These are phyloP conservation scores for Phylloporus sp. DNA, from an alignment of 768 basidiomycete species.

Conservation along the genomic window DNA sequence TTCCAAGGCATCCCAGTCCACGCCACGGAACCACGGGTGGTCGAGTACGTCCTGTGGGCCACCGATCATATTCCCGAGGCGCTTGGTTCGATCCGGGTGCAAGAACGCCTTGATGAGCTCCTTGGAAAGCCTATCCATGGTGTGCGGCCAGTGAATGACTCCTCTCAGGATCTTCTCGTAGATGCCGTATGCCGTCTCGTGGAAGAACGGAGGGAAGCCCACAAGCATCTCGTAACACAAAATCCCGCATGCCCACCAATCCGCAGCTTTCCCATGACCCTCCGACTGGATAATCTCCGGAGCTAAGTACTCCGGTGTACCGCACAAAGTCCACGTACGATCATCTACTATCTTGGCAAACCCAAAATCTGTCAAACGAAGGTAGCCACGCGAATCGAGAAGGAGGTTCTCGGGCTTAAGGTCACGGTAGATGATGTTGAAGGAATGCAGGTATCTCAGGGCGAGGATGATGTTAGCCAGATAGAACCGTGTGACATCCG, in stretches of 20 bases:
- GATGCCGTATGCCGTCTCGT: slow-evolving; percentile 96
- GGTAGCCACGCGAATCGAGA: slow-evolving; percentile 87
- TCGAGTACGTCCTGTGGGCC: slow-evolving; percentile 88
- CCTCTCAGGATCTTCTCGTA: slow-evolving; percentile 96
- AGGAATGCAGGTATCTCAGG: slow-evolving; percentile 89
- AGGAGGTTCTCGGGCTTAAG: slow-evolving; percentile 99
- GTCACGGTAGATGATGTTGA: slow-evolving; percentile 98
- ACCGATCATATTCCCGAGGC: slow-evolving; percentile 89
- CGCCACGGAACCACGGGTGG: slow-evolving; percentile 94
- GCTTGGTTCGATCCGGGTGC: slow-evolving; percentile 86
- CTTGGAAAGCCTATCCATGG: slow-evolving; percentile 84
- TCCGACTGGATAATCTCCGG: slow-evolving; percentile 98
- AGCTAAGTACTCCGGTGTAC: slow-evolving; percentile 94
- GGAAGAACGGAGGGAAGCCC: slow-evolving; percentile 97
- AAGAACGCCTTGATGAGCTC: slow-evolving; percentile 87
- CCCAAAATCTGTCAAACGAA: slow-evolving; percentile 95
- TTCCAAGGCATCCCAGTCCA: slow-evolving; percentile 88
- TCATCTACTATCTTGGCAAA: slow-evolving; percentile 98
- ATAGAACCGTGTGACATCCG: slow-evolving; percentile 98
- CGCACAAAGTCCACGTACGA: slow-evolving; percentile 96
- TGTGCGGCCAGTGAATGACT: slow-evolving; percentile 85
- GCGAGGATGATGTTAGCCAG: slow-evolving; percentile 94
- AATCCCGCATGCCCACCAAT: slow-evolving; percentile 99
- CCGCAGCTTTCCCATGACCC: slow-evolving; percentile 96
- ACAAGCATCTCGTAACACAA: slow-evolving; percentile 98